Conservation (phyloP, 306 rosid genomes). For the Vigna trinervia region DNA sequence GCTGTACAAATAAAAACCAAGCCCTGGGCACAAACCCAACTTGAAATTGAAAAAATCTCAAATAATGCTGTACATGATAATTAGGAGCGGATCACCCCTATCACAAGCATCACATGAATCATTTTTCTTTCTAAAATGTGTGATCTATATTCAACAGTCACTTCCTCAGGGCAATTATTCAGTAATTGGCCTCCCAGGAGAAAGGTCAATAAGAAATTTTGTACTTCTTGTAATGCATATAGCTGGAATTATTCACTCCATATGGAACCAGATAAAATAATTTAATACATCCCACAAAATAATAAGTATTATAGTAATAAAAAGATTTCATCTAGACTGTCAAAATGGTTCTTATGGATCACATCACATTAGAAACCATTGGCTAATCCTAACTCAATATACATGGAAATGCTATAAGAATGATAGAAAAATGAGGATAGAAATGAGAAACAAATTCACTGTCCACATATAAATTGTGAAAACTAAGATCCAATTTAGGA, state of each 20-base stretch:
- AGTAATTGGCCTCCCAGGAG: background rate
- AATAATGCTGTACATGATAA: background rate
- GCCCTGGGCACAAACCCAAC: constrained; percentile 5
- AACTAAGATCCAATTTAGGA: background rate
- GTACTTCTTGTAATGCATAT: background rate
- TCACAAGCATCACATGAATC: background rate
- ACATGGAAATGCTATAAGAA: background rate
- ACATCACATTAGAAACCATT: constrained; percentile 6
- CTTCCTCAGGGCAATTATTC: constrained; percentile 16
- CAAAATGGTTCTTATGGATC: background rate
- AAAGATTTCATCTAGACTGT: background rate
- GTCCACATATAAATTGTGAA: background rate
- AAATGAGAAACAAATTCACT: constrained; percentile 5
- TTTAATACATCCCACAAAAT: constrained; percentile 18
- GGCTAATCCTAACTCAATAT: constrained; percentile 18
- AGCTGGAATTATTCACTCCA: constrained; percentile 4
- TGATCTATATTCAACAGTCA: too few relatives aligned
- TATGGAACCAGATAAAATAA: constrained; percentile 29
- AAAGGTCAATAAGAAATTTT: background rate
- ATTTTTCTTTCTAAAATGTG: too few relatives aligned
- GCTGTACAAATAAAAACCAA: background rate
- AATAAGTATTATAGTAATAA: background rate
- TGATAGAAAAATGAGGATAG: constrained; percentile 10
- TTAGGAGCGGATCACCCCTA: background rate
- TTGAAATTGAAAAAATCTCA: background rate